Conservation (phyloP, 495 filamentous ascomycete genomes). For the Melanomma pulvis-pyrius region DNA sequence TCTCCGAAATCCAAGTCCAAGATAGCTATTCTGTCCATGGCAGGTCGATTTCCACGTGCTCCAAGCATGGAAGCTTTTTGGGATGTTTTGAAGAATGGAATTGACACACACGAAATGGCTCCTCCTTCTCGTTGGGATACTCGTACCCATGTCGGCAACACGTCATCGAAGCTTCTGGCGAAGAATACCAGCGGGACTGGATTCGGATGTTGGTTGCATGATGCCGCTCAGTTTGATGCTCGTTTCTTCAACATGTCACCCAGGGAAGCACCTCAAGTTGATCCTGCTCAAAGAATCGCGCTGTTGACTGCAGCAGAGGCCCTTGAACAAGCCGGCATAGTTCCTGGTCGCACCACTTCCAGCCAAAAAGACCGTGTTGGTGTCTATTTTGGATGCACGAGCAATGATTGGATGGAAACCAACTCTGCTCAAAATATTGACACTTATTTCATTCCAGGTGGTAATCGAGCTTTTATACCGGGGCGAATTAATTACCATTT, state of each 20-base stretch:
- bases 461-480: conserved; percentile 40
- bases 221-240: conserved; percentile 42
- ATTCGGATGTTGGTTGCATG: conserved; percentile 37
- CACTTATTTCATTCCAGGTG: conserved; percentile 39
- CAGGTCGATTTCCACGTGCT: no score
- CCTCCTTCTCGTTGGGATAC: conserved; percentile 34
- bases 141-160: conserved; percentile 1
- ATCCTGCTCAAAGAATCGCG: conserved; percentile 45
- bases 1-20: no score
- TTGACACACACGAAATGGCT: no score
- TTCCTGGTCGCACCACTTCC: conserved; percentile 16
- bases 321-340: conserved; percentile 47
- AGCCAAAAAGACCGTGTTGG: conserved; percentile 37
- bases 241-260: conserved; percentile 49
- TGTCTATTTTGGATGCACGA: conserved; percentile 45
- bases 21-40: no score
- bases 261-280: conserved; percentile 43
- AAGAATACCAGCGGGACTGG: conserved; percentile 25
- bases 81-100: no score
- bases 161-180: conserved; percentile 20
- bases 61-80: no score
- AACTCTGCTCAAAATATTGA: conserved; percentile 36
- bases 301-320: conserved; percentile 47
- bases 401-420: conserved; percentile 39
- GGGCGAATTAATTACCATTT: conserved; percentile 41